Conservation (phyloP, 148 eudicot species). For the Cornus florida region DNA sequence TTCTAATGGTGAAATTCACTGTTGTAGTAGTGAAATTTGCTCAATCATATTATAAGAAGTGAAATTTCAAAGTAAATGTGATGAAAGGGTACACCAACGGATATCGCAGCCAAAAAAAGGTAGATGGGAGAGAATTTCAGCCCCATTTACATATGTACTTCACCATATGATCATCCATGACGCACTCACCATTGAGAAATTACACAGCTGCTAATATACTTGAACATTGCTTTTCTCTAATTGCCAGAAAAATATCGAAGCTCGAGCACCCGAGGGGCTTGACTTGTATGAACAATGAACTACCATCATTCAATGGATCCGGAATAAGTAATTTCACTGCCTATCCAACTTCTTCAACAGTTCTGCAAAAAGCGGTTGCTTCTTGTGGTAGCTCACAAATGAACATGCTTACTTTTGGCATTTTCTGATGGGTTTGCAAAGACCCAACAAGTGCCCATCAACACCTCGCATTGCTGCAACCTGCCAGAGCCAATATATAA, state of each 20-base stretch:
- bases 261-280: not conserved
- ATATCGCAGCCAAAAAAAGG: no score
- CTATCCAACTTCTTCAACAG: no score
- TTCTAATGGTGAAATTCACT: no score
- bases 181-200: not conserved
- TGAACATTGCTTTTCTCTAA: not conserved
- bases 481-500: slow-evolving; percentile 30
- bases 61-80: no score
- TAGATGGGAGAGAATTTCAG: no score
- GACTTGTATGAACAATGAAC: not conserved
- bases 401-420: slow-evolving; percentile 13
- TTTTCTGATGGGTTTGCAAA: slow-evolving; percentile 63
- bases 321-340: no score
- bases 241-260: not conserved
- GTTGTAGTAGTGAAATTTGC: no score
- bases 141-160: not conserved
- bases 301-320: no score
- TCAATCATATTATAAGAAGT: no score
- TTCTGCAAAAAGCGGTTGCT: slow-evolving; percentile 1
- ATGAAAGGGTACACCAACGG: no score
- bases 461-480: slow-evolving; percentile 78
- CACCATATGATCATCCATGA: not conserved
- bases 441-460: slow-evolving; percentile 84
- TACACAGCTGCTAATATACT: not conserved
- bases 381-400: not conserved